phyloP scores from a whole-genome alignment of 1,284 basidiomycete genomes.

The Exsudoporus floridanus region DNA sequence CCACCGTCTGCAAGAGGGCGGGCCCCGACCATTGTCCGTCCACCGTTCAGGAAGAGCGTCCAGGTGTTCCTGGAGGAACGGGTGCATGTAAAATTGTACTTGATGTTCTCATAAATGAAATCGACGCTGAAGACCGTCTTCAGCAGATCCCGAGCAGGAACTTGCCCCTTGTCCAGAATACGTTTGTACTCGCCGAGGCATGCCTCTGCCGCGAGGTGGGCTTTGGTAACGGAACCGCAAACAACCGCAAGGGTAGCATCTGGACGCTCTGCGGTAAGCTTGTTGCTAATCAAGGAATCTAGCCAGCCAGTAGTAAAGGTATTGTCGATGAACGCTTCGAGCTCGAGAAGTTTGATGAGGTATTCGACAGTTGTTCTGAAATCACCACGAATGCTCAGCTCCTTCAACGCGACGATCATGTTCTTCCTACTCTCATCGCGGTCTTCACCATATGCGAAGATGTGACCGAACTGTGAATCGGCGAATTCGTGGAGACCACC shows the following conservation, averaged over 20 bases:
- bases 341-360: conserved; percentile 95
- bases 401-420: conserved; percentile 99
- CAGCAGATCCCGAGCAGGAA: conserved; percentile 90
- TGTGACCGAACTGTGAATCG: conserved; percentile 98
- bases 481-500: conserved; percentile 99
- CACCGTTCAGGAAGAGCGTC: conserved; percentile 97
- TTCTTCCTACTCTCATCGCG: conserved; percentile 96
- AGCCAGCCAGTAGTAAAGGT: conserved; percentile 99
- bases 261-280: conserved; percentile 95
- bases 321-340: conserved; percentile 96
- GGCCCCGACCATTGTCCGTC: conserved; percentile 85
- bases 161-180: conserved; percentile 97
- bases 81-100: conserved; percentile 95
- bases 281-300: conserved; percentile 94
- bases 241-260: conserved; percentile 91
- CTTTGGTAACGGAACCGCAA: conserved; percentile 97
- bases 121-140: conserved; percentile 98
- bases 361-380: conserved; percentile 99
- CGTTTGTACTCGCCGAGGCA: conserved; percentile 95
- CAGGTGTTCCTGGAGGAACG: conserved; percentile 86
- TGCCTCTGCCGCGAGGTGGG: conserved; percentile 85
- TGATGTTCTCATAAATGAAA: conserved; percentile 96
- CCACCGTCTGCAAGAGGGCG: conserved; percentile 95
- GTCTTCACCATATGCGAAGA: conserved; percentile 98
- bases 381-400: conserved; percentile 97